Base-by-base conservation (phyloP, 805 yeast genomes). In the Candida orba region DNA sequence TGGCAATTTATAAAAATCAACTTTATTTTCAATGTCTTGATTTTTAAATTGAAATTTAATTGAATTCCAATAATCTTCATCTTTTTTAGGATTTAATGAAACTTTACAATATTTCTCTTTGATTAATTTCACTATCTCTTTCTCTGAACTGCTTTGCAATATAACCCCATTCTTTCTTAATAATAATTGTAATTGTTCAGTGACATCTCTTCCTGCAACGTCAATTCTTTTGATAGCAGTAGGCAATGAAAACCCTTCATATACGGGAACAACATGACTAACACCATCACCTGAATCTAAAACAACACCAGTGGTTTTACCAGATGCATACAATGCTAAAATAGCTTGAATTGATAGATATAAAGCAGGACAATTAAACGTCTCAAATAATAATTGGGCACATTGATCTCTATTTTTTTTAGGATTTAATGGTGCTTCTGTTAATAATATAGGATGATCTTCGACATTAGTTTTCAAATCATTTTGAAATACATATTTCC, bases 231-330 rank as follows among this genome's bases (percentile, higher is more conserved):
- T 75, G 22, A 86, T 78, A 3, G 90, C 79, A 2, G 81, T 71
- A 0, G 90, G 81, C 14, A 90, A 59, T 12, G 90, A 72, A 60
- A 87, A 90, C 6, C 98, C 98, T 47, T 88, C 89, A 62, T 78
- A 91, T 0, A 91, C 87, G 0, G 97, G 96, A 2, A 88, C 95
- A 8, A 84, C 72, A 56, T 85, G 90, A 34, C 85, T 76, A 23
- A 88, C 95, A 5, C 97, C 97, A 61, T 90, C 97, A 6, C 97
- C 97, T n/a, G 83, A 76, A 57, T 90, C 96, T 12, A 91, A 57
- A 3, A 87, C 95, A 33, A 87, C 75, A 1, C 97, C 98, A 0
- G 95, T 89, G 8, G 97, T 90, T 51, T 87, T 68, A 0, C 97
- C 98, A 6, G 86, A 75, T 0, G 97, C 89, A 64, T 91, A 90